phyloP scores from a whole-genome alignment of 1,139 yeast genomes.

The Debaryomyces robertsiae region DNA sequence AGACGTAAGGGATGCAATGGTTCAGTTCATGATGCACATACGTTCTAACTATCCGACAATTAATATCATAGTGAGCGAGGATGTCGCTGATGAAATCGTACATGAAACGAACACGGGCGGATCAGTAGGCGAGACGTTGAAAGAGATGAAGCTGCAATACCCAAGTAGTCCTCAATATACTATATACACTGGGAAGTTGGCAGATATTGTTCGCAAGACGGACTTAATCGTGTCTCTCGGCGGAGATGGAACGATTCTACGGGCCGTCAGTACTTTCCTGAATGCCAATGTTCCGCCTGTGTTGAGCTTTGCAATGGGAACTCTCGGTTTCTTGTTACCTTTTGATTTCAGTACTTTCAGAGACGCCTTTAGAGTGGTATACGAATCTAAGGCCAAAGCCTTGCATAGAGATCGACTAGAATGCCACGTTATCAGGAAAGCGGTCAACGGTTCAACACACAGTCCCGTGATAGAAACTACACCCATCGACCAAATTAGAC shows the following conservation, averaged over 20 bases:
- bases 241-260: conserved; percentile 92
- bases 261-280: conserved; percentile 68
- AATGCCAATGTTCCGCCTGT: conserved; percentile 83
- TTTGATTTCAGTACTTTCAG: conserved; percentile 69
- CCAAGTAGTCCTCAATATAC: conserved; percentile 11
- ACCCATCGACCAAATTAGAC: conserved; percentile 13
- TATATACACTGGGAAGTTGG: conserved; percentile 57
- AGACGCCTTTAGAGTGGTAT: conserved; percentile 66
- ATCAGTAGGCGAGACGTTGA: conserved; percentile 14
- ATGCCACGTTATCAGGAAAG: conserved; percentile 63
- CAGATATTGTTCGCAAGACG: conserved; percentile 56
- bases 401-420: conserved; percentile 76
- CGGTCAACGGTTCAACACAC: not conserved
- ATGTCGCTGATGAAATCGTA: conserved; percentile 71
- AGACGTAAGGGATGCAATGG: conserved; percentile 66
- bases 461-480: conserved; percentile 1
- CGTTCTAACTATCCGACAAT: conserved; percentile 64
- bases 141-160: conserved; percentile 13
- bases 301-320: conserved; percentile 85
- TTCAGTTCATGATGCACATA: conserved; percentile 58
- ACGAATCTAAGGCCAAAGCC: conserved; percentile 67
- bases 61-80: conserved; percentile 75
- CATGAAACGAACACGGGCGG: conserved; percentile 28
- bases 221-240: conserved; percentile 86
- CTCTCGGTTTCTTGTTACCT: conserved; percentile 87